phyloP scores from a whole-genome alignment of 164 flowering plant species.

The Litsea cubeba region DNA sequence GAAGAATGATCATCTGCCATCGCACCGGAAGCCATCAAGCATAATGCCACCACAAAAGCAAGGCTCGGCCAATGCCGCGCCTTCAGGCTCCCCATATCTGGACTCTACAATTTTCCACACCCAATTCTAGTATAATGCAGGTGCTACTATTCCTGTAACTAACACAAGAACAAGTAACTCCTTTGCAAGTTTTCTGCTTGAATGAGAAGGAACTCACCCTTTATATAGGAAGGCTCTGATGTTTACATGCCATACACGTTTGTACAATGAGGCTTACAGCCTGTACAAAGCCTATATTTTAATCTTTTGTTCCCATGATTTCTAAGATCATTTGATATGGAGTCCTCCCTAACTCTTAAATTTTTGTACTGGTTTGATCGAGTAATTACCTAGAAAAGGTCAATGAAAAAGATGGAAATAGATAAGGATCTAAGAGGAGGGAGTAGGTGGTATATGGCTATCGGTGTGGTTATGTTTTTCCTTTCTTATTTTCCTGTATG shows the following conservation, averaged over 20 bases:
- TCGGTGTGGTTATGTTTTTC: too few species aligned
- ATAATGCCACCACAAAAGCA: neutral
- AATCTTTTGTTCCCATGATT: neutral
- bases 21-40: neutral
- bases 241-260: neutral
- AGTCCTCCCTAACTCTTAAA: neutral
- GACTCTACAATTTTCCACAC: neutral
- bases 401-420: neutral
- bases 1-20: neutral
- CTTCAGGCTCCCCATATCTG: neutral
- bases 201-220: neutral
- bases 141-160: neutral
- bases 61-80: slow-evolving; percentile 1
- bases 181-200: neutral
- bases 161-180: neutral
- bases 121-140: neutral
- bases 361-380: neutral
- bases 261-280: neutral
- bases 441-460: neutral
- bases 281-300: neutral
- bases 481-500: neutral
- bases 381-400: neutral
- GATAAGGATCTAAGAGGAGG: neutral
- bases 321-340: neutral
- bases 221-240: neutral